Evolutionary conservation across 169 alveolate species (phyloP).

Genomic region (Plasmodium vinckei): DNA sequence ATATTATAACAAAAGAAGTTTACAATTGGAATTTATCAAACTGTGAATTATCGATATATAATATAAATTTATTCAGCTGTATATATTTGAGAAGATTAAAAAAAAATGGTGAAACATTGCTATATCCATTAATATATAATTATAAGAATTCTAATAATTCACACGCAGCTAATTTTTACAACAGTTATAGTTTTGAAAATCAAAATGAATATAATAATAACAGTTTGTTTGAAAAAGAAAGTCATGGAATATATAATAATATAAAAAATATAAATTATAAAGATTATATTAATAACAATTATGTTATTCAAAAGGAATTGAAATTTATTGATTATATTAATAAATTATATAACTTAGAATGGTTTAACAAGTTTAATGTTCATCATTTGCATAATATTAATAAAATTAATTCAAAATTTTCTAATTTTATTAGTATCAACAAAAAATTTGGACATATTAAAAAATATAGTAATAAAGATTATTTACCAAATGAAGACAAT

Average conservation of each 20-base stretch:
- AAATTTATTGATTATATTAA: slow-evolving; percentile 42
- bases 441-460: not conserved
- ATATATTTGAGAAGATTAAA: slow-evolving; percentile 50
- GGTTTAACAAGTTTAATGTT: slow-evolving; percentile 68
- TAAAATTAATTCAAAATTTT: slow-evolving; percentile 25
- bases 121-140: slow-evolving; percentile 69
- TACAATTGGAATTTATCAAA: slow-evolving; percentile 33
- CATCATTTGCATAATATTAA: slow-evolving; percentile 58
- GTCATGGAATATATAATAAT: slow-evolving; percentile 12
- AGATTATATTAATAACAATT: slow-evolving; percentile 11
- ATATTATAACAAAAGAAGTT: not conserved
- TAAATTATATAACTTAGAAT: slow-evolving; percentile 56
- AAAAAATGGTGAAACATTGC: slow-evolving; percentile 11
- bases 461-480: not conserved
- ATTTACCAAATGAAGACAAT: not conserved
- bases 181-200: not conserved
- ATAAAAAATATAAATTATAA: slow-evolving; percentile 16
- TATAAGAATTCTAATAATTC: slow-evolving; percentile 32
- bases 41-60: slow-evolving; percentile 45
- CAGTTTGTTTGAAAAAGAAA: slow-evolving; percentile 5
- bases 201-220: slow-evolving; percentile 8
- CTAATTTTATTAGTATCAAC: slow-evolving; percentile 19
- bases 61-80: slow-evolving; percentile 58
- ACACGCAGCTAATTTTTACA: not conserved
- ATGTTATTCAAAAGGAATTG: slow-evolving; percentile 42